Percentiles rank a stretch among this genome's conserved stretches.
Conservation (phyloP, 1,284 basidiomycete genomes). For the Abortiporus biennis region DNA sequence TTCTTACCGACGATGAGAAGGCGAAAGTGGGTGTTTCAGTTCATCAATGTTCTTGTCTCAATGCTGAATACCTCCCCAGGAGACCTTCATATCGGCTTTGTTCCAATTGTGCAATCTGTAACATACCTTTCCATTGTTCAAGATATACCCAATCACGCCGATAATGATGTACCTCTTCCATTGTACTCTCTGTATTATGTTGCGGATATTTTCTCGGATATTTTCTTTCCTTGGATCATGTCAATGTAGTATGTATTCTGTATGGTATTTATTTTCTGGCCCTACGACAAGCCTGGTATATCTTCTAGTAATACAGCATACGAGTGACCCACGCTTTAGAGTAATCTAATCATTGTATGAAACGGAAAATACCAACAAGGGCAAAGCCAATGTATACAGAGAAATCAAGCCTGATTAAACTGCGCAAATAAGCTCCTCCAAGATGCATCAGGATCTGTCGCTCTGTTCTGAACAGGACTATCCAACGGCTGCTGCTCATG, state of each 20-base stretch:
- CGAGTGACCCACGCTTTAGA: neutral
- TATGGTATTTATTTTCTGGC: no score
- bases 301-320: neutral
- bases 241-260: no score
- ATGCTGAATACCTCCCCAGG: neutral
- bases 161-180: no score
- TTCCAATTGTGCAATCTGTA: slow-evolving; percentile 3
- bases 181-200: no score
- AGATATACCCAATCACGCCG: no score
- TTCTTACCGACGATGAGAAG: neutral
- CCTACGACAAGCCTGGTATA: no score
- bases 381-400: no score
- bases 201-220: no score
- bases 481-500: slow-evolving; percentile 19
- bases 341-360: no score
- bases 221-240: no score
- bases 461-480: slow-evolving; percentile 10
- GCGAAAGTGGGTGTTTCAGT: neutral
- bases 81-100: slow-evolving; percentile 1
- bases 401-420: slow-evolving; percentile 11
- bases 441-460: slow-evolving; percentile 21
- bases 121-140: no score
- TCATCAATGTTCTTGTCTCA: neutral
- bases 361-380: no score
- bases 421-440: slow-evolving; percentile 26